A percentile compares a stretch with the other conserved stretches of the same genome.
phyloP scores from a whole-genome alignment of 2,329 filamentous ascomycete genomes.

The Cercospora sesami region DNA sequence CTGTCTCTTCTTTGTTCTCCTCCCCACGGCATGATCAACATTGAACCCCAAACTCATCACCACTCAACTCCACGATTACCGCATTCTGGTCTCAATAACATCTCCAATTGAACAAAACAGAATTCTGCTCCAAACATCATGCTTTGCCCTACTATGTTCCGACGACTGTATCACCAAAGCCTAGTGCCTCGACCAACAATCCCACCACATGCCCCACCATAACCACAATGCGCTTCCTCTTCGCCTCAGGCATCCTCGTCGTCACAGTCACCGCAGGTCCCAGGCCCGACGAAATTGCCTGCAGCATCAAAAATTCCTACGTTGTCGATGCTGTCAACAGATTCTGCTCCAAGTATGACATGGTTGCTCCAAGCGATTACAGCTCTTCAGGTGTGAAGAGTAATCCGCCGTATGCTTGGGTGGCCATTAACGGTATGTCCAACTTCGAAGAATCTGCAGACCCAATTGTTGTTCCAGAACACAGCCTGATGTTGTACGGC shows the following conservation, averaged over 20 bases:
- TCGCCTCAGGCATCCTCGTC: not conserved
- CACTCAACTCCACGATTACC: not conserved
- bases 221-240: constrained; percentile 2
- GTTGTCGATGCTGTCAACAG: constrained; percentile 12
- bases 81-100: constrained; percentile 9
- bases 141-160: not conserved
- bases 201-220: not conserved
- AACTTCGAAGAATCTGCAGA: too few relatives aligned
- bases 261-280: not conserved
- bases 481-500: too few relatives aligned
- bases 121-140: not conserved
- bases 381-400: not conserved
- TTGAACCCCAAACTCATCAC: not conserved
- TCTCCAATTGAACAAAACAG: not conserved
- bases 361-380: constrained; percentile 12
- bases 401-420: not conserved
- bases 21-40: not conserved
- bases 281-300: not conserved
- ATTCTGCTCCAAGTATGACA: constrained; percentile 16
- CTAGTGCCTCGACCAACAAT: not conserved
- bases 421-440: not conserved
- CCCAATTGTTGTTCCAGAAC: too few relatives aligned
- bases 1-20: not conserved
- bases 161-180: not conserved
- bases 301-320: constrained; percentile 13